Evolutionary conservation across 176 grass and related monocot species (phyloP).

Genomic region (Raddia distichophylla): DNA sequence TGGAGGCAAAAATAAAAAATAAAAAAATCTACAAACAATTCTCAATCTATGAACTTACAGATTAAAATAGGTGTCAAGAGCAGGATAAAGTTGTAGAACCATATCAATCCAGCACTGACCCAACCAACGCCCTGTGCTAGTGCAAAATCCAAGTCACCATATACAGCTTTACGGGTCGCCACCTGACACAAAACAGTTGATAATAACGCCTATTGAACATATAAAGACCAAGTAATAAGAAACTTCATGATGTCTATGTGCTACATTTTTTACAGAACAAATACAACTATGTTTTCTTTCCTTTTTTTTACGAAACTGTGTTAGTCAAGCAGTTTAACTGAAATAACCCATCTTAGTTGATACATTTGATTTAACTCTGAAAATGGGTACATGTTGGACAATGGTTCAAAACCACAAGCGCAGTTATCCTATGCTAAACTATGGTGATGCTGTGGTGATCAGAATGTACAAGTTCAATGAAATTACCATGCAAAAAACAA

Average conservation of each 20-base stretch:
- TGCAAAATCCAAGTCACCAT: constrained; percentile 36
- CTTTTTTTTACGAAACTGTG: background rate
- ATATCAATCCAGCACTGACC: constrained; percentile 45
- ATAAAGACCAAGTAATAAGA: background rate
- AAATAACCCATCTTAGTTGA: background rate
- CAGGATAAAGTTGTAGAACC: constrained; percentile 45
- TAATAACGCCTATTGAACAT: background rate
- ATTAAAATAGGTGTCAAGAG: constrained; percentile 24
- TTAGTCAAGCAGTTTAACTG: background rate
- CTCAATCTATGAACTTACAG: constrained; percentile 41
- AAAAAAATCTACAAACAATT: background rate
- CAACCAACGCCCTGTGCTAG: constrained; percentile 41
- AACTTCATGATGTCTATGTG: background rate
- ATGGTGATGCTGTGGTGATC: constrained; percentile 21
- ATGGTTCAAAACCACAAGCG: background rate
- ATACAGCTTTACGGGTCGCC: constrained; percentile 31
- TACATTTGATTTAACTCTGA: constrained; percentile 15
- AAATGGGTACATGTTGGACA: background rate
- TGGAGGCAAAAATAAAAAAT: background rate
- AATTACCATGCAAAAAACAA: constrained; percentile 8
- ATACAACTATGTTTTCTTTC: background rate
- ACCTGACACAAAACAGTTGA: constrained; percentile 33
- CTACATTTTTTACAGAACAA: constrained; percentile 7
- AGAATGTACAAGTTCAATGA: background rate
- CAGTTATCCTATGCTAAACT: constrained; percentile 8